Conservation (phyloP, 2,329 filamentous ascomycete genomes). For the Bisporella sp. region DNA sequence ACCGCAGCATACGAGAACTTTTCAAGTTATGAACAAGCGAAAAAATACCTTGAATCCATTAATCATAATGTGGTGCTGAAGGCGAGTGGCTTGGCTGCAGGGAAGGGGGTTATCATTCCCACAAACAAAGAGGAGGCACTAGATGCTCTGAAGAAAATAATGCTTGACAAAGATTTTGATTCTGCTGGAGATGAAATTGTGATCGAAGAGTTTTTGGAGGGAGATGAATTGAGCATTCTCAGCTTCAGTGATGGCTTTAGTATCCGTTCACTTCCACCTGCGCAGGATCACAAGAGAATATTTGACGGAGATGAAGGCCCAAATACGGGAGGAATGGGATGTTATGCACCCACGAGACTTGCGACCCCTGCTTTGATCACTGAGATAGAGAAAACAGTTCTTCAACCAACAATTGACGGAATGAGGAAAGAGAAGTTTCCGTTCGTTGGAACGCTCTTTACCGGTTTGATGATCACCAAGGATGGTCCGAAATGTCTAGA, state of each 20-base stretch:
- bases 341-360: conserved; percentile 85
- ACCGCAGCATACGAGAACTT: conserved; percentile 92
- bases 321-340: conserved; percentile 97
- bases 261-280: conserved; percentile 76
- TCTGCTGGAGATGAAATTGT: conserved; percentile 84
- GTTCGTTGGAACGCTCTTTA: conserved; percentile 73
- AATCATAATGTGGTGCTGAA: conserved; percentile 83
- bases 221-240: conserved; percentile 87
- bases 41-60: conserved; percentile 65
- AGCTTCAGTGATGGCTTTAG: conserved; percentile 87
- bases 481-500: conserved; percentile 76
- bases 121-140: conserved; percentile 72
- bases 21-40: conserved; percentile 64
- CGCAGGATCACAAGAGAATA: conserved; percentile 95
- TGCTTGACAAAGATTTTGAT: conserved; percentile 83
- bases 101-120: conserved; percentile 83
- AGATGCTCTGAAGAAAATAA: conserved; percentile 76
- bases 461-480: conserved; percentile 88
- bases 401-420: conserved; percentile 84
- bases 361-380: conserved; percentile 67
- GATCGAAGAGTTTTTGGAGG: conserved; percentile 87
- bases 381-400: conserved; percentile 69
- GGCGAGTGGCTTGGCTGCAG: conserved; percentile 83
- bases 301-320: conserved; percentile 84
- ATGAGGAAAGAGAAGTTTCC: conserved; percentile 75